Conservation (phyloP, 2,329 filamentous ascomycete genomes). For the Madurella fahalii region DNA sequence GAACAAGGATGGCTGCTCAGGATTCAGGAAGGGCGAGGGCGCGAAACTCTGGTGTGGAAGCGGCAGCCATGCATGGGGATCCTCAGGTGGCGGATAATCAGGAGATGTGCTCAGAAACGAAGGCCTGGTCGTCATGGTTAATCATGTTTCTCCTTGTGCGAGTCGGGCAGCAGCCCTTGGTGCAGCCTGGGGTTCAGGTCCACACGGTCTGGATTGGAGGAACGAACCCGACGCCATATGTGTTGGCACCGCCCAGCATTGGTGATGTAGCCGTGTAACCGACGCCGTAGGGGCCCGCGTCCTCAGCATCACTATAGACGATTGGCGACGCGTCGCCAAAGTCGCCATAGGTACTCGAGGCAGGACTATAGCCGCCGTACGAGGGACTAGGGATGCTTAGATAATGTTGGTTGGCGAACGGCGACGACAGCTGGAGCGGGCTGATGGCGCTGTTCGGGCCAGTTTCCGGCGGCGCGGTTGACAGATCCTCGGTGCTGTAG, state of each 20-base stretch:
- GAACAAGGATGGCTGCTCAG: conserved; percentile 42
- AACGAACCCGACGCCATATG: conserved; percentile 57
- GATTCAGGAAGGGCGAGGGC: conserved; percentile 43
- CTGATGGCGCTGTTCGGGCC: conserved; percentile 47
- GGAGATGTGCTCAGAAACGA: conserved; percentile 40
- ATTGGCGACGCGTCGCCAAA: conserved; percentile 43
- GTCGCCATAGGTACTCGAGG: conserved; percentile 58
- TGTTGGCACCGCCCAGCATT: conserved; percentile 43
- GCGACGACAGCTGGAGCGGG: conserved; percentile 54
- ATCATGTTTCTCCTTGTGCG: conserved; percentile 43
- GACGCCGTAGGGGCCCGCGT: conserved; percentile 49
- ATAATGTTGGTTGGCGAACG: conserved; percentile 53
- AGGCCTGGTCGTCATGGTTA: conserved; percentile 53
- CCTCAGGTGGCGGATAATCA: conserved; percentile 42
- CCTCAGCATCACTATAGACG: conserved; percentile 59
- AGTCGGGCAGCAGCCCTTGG: conserved; percentile 38
- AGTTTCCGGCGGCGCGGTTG: conserved; percentile 46
- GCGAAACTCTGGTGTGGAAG: conserved; percentile 35
- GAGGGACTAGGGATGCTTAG: conserved; percentile 61
- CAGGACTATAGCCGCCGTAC: conserved; percentile 57
- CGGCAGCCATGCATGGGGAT: conserved; percentile 35
- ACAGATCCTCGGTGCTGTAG: conserved; percentile 61
- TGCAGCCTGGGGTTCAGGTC: conserved; percentile 46
- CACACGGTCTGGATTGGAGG: conserved; percentile 59
- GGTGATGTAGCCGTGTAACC: conserved; percentile 43